Conservation (phyloP, 2,329 filamentous ascomycete genomes). For the Alternaria tenuissima region DNA sequence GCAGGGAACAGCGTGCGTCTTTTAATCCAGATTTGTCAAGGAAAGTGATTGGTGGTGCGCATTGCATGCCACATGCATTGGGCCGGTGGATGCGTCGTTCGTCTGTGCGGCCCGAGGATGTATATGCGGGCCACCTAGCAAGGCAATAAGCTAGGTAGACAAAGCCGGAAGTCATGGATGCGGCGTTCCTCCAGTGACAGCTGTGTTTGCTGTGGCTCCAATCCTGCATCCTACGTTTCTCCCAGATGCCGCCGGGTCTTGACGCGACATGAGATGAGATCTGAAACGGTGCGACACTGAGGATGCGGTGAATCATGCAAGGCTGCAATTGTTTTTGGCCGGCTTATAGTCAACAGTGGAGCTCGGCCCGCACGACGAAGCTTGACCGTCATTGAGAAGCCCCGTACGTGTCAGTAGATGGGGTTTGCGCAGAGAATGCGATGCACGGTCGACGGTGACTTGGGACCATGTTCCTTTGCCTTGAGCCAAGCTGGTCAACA, state of each 20-base stretch:
- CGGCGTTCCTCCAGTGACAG: conserved; percentile 22
- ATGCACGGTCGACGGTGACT: conserved; percentile 29
- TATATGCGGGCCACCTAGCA: conserved; percentile 10
- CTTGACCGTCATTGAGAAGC: conserved; percentile 18
- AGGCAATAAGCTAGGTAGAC: conserved; percentile 14
- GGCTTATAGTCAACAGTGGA: conserved; percentile 29
- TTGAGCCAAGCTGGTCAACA: conserved; percentile 13
- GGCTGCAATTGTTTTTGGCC: conserved; percentile 24
- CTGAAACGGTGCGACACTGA: conserved; percentile 28
- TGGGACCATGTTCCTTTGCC: conserved; percentile 9
- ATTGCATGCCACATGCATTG: conserved; percentile 1
- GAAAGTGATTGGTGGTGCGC: conserved; percentile 8
- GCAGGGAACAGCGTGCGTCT: conserved; percentile 9
- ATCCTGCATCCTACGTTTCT: neutral
- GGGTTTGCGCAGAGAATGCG: conserved; percentile 36
- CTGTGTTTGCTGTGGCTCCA: conserved; percentile 11
- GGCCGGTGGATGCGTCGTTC: conserved; percentile 4
- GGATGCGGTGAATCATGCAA: conserved; percentile 20
- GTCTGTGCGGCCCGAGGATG: conserved; percentile 18
- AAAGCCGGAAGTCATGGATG: conserved; percentile 21
- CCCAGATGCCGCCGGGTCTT: neutral
- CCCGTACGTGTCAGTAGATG: conserved; percentile 29
- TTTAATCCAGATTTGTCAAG: conserved; percentile 7
- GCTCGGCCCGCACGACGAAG: conserved; percentile 35
- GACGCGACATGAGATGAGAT: conserved; percentile 3